Percentiles rank a stretch among this genome's conserved stretches.
Evolutionary conservation across 2,329 filamentous ascomycete species (phyloP).

Genomic region (Phaeosphaeria sp.): DNA sequence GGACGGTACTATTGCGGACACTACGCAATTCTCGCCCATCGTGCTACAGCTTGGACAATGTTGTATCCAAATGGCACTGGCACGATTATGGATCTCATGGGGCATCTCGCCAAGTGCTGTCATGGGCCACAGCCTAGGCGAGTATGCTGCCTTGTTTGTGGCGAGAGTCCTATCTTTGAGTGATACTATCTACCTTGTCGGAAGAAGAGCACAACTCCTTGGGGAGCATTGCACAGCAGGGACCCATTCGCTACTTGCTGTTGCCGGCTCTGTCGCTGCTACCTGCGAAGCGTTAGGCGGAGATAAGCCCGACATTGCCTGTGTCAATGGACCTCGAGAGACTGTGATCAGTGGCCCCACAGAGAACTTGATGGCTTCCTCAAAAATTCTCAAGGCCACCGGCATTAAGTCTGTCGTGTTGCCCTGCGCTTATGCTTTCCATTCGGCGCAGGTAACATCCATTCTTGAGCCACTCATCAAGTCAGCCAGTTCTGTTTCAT

Average conservation of each 20-base stretch:
- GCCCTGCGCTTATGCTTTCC: slow-evolving; percentile 22
- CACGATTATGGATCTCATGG: slow-evolving; percentile 15
- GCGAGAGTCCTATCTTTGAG: slow-evolving; percentile 44
- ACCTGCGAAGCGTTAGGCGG: no score
- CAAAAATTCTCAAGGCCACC: slow-evolving; percentile 5
- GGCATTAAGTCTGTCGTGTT: slow-evolving; percentile 5
- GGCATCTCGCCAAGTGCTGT: slow-evolving; percentile 20
- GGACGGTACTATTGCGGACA: slow-evolving; percentile 44
- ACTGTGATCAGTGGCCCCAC: slow-evolving; percentile 38
- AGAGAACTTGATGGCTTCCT: slow-evolving; percentile 10
- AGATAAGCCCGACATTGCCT: slow-evolving; percentile 30
- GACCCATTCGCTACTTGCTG: slow-evolving; percentile 40
- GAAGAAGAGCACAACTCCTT: slow-evolving; percentile 40
- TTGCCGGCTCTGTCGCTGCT: no score
- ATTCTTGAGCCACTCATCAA: slow-evolving; percentile 51
- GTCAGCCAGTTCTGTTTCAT: slow-evolving; percentile 34
- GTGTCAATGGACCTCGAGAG: slow-evolving; percentile 39
- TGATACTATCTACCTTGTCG: slow-evolving; percentile 47
- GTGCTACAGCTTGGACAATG: background rate
- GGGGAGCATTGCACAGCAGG: background rate
- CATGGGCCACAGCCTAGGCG: slow-evolving; percentile 45
- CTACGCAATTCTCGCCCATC: background rate
- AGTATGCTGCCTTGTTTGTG: slow-evolving; percentile 48
- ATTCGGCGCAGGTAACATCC: slow-evolving; percentile 46
- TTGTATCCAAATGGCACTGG: slow-evolving; percentile 32